phyloP scores from a whole-genome alignment of 495 filamentous ascomycete species.

The Articulospora tetracladia region DNA sequence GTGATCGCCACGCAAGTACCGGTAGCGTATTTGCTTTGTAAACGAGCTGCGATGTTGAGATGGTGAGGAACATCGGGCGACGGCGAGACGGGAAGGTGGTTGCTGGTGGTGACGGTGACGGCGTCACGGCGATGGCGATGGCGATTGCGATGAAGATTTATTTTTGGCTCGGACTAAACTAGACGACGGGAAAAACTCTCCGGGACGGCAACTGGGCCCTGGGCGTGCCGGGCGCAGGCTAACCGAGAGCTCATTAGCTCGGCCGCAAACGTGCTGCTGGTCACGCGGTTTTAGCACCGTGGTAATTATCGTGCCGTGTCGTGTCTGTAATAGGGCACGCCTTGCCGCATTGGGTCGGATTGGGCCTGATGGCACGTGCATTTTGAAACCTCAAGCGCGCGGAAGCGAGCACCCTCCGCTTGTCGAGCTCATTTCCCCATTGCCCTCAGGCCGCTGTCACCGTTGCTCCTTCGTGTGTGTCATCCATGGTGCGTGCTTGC shows the following conservation, averaged over 20 bases:
- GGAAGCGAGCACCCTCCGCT: not conserved
- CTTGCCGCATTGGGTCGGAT: no score
- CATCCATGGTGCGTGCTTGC: not conserved
- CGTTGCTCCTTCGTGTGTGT: no score
- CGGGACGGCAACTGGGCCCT: not conserved
- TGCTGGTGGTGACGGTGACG: not conserved
- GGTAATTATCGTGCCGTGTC: not conserved
- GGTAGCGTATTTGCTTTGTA: no score
- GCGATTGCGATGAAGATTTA: not conserved
- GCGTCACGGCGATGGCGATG: not conserved
- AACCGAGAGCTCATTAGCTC: not conserved
- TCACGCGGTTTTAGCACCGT: no score
- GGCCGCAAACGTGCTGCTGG: not conserved
- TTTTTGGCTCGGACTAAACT: no score
- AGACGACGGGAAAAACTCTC: not conserved
- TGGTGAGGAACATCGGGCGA: not conserved
- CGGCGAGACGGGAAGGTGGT: not conserved
- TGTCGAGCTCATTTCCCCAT: not conserved
- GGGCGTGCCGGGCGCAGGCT: not conserved
- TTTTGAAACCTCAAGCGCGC: not conserved
- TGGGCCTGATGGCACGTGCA: not conserved
- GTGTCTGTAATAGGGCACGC: not conserved
- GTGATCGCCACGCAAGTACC: not conserved
- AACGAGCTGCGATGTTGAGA: no score
- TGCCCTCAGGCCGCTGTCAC: not conserved